Conservation (phyloP, 345 rosid genomes). For the Eucalyptus regnans region DNA sequence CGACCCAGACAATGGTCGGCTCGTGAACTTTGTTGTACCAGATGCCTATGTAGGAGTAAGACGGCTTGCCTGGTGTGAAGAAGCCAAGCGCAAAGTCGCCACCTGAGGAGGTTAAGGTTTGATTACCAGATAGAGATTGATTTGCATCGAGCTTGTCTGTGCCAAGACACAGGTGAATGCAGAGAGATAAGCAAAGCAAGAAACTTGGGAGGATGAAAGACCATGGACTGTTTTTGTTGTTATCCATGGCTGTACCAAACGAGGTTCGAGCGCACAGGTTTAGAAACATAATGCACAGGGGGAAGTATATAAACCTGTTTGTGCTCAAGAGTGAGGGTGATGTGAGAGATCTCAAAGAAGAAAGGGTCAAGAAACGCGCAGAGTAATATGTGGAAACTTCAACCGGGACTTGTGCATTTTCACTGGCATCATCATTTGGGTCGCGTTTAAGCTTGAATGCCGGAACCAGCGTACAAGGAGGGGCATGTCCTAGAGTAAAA, state of each 20-base stretch:
- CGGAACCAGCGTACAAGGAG: no score
- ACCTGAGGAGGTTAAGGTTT: neutral
- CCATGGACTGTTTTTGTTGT: neutral
- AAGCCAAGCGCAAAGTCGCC: neutral
- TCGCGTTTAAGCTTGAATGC: neutral
- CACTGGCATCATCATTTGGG: neutral
- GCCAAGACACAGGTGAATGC: slow-evolving; percentile 1
- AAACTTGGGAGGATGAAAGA: slow-evolving; percentile 1
- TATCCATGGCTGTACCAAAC: slow-evolving; percentile 29
- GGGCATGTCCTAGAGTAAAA: neutral
- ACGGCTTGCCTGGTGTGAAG: neutral
- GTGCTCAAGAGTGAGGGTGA: neutral
- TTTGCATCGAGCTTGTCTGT: slow-evolving; percentile 35
- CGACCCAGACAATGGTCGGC: neutral
- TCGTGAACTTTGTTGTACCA: slow-evolving; percentile 24
- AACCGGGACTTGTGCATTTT: neutral
- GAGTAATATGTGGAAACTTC: no score
- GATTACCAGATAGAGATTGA: neutral
- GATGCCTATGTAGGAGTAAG: slow-evolving; percentile 27
- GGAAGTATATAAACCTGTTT: neutral
- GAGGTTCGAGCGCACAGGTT: neutral
- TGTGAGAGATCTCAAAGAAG: neutral
- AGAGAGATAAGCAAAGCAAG: slow-evolving; percentile 9
- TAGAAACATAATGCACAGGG: neutral
- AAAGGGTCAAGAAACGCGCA: neutral